Base-by-base conservation (phyloP, 768 basidiomycete species). In the Lentinus brumalis region DNA sequence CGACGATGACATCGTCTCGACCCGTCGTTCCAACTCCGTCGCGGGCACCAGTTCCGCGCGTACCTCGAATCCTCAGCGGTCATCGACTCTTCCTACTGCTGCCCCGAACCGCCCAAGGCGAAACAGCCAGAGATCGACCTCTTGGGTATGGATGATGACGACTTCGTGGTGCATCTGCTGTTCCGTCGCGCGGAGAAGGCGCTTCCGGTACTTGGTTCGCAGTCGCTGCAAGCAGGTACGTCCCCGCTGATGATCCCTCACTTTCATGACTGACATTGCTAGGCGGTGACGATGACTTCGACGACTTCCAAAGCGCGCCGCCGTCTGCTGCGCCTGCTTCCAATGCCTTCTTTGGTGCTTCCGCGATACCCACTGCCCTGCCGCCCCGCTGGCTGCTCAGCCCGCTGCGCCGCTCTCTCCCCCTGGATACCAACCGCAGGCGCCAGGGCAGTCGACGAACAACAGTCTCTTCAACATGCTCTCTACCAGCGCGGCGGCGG, bases 251-350 rank as follows among this genome's bases (percentile, higher is more conserved):
- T 46, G 47, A 38, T 46, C 15, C 49, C 15, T n/a, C 45, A 40
- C 57, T 66, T 45, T 50, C 38, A 9, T 21, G 21, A 41, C 16
- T 50, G 12, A 18, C 45, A 15, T 38, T 14, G 29, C 18, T 21
- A 61, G 54, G 56, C 11, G 59, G 59, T 83, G 91, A 91, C 67
- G 92, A 94, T 64, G 92, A 94, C 52, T 94, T 94, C 66, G 86
- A 84, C 53, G 92, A 94, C 71, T 94, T 94, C 78, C 88, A 92
- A 72, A 86, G 84, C 18, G 90, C 88, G 2, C 89, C 89, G 16
- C 68, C 77, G 14, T 75, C 75, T 9, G 69, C 72, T 0, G 61
- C 46, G 1, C 61, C 61, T 18, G 29, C 49, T 2, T 47, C 57
- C 57, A 15, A 50, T 53, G 26, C 67, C 57, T 9, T 57, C 4